phyloP scores from a whole-genome alignment of 768 basidiomycete species.

The Amanita inopinata region DNA sequence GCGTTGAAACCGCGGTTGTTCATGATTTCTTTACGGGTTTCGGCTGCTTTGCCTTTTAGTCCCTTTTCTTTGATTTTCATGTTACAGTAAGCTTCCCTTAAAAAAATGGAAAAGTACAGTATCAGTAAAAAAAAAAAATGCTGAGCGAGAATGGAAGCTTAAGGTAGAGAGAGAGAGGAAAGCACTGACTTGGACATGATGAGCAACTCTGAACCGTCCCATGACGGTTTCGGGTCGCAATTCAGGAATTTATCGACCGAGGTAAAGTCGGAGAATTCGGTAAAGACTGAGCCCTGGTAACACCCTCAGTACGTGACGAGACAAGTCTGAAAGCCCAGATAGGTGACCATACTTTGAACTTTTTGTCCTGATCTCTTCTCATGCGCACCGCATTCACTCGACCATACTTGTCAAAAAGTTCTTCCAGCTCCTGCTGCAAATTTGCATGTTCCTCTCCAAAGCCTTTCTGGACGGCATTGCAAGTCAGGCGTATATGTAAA shows the following conservation, averaged over 20 bases:
- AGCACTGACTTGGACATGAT: constrained; percentile 78
- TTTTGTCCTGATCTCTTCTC: constrained; percentile 75
- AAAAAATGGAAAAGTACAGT: too few relatives aligned
- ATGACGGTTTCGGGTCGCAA: constrained; percentile 74
- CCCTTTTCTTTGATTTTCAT: constrained; percentile 98
- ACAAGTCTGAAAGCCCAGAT: too few relatives aligned
- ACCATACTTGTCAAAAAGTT: constrained; percentile 74
- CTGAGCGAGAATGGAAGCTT: background rate
- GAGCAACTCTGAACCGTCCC: constrained; percentile 64
- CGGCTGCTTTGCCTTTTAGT: constrained; percentile 62
- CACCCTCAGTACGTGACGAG: too few relatives aligned
- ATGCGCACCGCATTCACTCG: constrained; percentile 76
- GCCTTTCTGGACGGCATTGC: constrained; percentile 58
- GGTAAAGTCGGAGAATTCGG: constrained; percentile 70
- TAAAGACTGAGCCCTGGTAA: constrained; percentile 80
- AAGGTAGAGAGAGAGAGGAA: background rate
- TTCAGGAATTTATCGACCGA: constrained; percentile 68
- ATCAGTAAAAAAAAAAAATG: too few relatives aligned
- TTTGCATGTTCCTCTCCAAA: constrained; percentile 59
- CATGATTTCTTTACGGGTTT: constrained; percentile 45
- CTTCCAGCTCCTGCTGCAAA: constrained; percentile 67
- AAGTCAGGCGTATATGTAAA: background rate
- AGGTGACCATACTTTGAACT: constrained; percentile 98
- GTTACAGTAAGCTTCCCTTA: constrained; percentile 82
- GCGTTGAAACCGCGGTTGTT: constrained; percentile 64